phyloP scores from a whole-genome alignment of 1,284 basidiomycete genomes.

The Phaffia rhodozyma region DNA sequence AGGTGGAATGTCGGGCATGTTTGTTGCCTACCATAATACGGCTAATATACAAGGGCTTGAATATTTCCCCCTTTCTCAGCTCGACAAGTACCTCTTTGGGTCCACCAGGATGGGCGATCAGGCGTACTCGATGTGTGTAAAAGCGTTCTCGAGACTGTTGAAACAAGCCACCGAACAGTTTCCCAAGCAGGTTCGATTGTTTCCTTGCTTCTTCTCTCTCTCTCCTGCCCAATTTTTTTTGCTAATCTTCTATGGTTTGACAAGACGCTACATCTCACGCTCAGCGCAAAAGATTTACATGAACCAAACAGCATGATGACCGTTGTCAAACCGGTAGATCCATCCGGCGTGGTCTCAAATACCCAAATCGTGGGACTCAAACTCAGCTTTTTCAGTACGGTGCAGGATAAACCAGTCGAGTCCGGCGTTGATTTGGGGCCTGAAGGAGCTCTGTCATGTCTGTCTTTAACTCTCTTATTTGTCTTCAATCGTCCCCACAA shows the following conservation, averaged over 20 bases:
- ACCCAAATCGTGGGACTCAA: conserved; percentile 31
- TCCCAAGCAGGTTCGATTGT: conserved; percentile 48
- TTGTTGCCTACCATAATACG: conserved; percentile 92
- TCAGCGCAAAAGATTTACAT: not conserved
- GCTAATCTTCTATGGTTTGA: conserved; percentile 12
- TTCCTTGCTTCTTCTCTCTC: not conserved
- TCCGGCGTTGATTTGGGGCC: conserved; percentile 23
- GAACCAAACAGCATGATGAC: conserved; percentile 44
- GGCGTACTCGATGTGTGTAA: conserved; percentile 63
- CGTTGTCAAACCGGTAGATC: conserved; percentile 42
- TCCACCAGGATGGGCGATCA: conserved; percentile 49
- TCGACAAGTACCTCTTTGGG: conserved; percentile 74
- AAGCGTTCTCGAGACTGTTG: conserved; percentile 45
- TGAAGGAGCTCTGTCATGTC: conserved; percentile 23
- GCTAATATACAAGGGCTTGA: conserved; percentile 84
- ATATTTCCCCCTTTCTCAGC: conserved; percentile 75
- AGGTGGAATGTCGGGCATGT: conserved; percentile 92
- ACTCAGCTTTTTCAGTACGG: conserved; percentile 33
- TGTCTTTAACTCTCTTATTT: not conserved
- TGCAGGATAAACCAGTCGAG: conserved; percentile 30
- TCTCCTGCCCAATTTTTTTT: not conserved
- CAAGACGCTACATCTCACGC: conserved; percentile 4
- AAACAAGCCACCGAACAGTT: conserved; percentile 45
- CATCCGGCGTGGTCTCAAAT: conserved; percentile 25
- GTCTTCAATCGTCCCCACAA: no score